These are phyloP conservation scores for Astrothelium macrocarpum DNA, from an alignment of 495 filamentous ascomycete genomes.

Conservation along the genomic window DNA sequence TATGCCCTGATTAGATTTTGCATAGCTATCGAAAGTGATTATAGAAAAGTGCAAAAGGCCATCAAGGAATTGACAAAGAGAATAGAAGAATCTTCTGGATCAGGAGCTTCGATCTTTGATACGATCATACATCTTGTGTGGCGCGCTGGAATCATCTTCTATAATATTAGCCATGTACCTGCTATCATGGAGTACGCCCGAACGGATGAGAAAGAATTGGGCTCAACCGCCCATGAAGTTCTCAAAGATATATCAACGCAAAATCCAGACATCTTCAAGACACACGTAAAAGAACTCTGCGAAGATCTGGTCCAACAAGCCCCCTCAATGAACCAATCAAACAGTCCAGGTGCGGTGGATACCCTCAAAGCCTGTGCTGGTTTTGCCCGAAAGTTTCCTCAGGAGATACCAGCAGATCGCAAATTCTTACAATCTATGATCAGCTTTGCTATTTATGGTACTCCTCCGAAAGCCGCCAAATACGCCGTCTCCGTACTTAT, in stretches of 20 bases:
- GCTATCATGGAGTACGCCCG: constrained; percentile 79
- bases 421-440: constrained; percentile 74
- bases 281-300: constrained; percentile 86
- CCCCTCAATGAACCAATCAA: constrained; percentile 53
- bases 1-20: constrained; percentile 84
- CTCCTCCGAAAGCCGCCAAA: constrained; percentile 76
- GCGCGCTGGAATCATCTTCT: constrained; percentile 69
- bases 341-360: constrained; percentile 63
- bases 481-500: constrained; percentile 86
- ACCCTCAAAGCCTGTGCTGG: constrained; percentile 86
- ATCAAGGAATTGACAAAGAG: constrained; percentile 84
- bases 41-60: constrained; percentile 77
- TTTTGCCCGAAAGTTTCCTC: constrained; percentile 75
- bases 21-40: constrained; percentile 79
- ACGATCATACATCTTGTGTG: constrained; percentile 78
- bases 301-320: constrained; percentile 71
- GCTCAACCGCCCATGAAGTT: constrained; percentile 74
- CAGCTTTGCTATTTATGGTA: constrained; percentile 70
- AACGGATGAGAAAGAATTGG: constrained; percentile 67
- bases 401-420: constrained; percentile 74
- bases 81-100: constrained; percentile 53
- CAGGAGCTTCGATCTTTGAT: constrained; percentile 52
- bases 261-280: constrained; percentile 81
- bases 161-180: constrained; percentile 88
- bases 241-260: constrained; percentile 84